Evolutionary conservation across 768 basidiomycete species (phyloP).

Genomic region (Tricholoma terreum): DNA sequence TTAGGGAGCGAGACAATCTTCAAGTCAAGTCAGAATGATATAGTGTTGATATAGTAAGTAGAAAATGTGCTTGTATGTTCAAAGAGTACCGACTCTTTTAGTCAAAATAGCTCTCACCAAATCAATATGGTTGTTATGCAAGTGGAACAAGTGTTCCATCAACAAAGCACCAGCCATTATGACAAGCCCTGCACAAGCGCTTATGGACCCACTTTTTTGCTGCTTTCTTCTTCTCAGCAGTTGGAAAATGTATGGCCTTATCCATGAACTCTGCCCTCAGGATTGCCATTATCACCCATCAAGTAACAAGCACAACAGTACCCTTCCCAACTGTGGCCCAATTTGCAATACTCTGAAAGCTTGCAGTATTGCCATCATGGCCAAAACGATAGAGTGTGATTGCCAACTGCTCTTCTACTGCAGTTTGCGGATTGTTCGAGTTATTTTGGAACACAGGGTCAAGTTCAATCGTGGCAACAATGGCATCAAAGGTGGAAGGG

Average conservation of each 20-base stretch:
- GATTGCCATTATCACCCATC: not conserved
- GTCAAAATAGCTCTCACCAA: conserved; percentile 28
- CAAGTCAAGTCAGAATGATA: not conserved
- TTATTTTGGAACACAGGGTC: conserved; percentile 15
- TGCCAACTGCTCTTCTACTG: conserved; percentile 15
- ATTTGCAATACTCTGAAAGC: conserved; percentile 13
- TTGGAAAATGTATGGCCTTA: not conserved
- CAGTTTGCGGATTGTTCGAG: conserved; percentile 13
- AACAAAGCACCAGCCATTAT: no score
- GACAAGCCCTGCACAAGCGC: conserved; percentile 19
- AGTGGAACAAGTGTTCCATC: no score
- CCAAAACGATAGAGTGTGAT: no score
- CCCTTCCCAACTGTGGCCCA: conserved; percentile 19
- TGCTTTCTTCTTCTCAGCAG: not conserved
- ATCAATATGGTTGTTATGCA: conserved; percentile 13
- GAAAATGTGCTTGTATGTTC: conserved; percentile 16
- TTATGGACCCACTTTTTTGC: no score
- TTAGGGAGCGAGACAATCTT: not conserved
- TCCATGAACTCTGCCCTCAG: not conserved
- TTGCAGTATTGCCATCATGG: conserved; percentile 18
- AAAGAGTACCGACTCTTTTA: conserved; percentile 26
- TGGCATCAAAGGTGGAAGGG: not conserved
- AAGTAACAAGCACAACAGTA: conserved; percentile 14
- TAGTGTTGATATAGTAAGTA: not conserved
- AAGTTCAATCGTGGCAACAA: not conserved